Base-by-base conservation (phyloP, 1,139 yeast species). In the Yamadazyma diospyri region DNA sequence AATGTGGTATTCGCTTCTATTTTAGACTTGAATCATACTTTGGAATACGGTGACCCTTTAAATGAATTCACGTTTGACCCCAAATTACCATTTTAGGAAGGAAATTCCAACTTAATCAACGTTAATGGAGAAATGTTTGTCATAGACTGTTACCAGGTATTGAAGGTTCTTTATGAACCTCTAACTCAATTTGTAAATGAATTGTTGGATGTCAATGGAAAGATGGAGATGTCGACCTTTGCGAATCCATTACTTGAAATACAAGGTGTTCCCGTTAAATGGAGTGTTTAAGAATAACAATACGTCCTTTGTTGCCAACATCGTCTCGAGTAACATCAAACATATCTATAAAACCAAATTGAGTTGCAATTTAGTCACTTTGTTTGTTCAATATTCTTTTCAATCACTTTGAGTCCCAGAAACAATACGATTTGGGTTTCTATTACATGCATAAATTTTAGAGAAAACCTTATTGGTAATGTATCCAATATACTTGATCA, bases 1-100 rank as follows among this genome's bases (percentile, higher is more conserved):
- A 25, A 40, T 48, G 36, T 48, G 53, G 46, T 41, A 35, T 23
- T 23, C 26, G 8, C 37, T 45, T 24, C 40, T 64, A 16, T 43
- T 57, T 37, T 59, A 30, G 78, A 73, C 50, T 40, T 67, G 21
- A 53, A 54, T 19, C 57, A 59, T 40, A 49, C 68, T 0, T 47
- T 60, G 41, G 52, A 54, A n/a, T 60, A 48, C 42, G 79, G 79
- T 3, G 59, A 59, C 23, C 60, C 65, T 4, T 48, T 64, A 10
- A 47, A 52, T 34, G 47, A 47, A 14, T 53, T 48, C 26, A 55
- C 59, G 15, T 55, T 50, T 41, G 74, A 69, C 39, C 59, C 68
- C 4, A 53, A 53, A 30, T 32, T 50, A 4, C 72, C 73, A 0
- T 47, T 21, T 23, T 37, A 27, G 7, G 28, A 25, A 7, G 45